phyloP scores from a whole-genome alignment of 768 basidiomycete genomes.

The Crepidotus variabilis region DNA sequence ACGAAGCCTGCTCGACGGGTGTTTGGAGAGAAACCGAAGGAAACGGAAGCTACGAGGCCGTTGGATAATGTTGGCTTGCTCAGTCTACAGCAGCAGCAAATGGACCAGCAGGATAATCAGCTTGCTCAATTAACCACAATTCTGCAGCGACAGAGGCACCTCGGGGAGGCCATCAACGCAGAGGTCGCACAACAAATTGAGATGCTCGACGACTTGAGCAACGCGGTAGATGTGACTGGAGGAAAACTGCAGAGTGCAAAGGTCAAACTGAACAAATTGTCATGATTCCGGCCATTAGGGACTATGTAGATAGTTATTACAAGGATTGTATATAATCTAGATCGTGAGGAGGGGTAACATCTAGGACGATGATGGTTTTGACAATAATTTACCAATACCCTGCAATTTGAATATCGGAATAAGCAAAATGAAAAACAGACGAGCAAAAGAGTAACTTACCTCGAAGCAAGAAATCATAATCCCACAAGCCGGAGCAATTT shows the following conservation, averaged over 20 bases:
- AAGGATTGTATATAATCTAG: too few relatives aligned
- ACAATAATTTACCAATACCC: neutral
- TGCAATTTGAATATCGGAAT: too few relatives aligned
- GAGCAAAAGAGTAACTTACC: neutral
- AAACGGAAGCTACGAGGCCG: slow-evolving; percentile 84
- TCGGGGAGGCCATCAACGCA: slow-evolving; percentile 80
- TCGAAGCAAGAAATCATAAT: slow-evolving; percentile 1
- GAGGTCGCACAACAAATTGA: slow-evolving; percentile 87
- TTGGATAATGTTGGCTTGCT: slow-evolving; percentile 81
- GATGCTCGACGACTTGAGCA: slow-evolving; percentile 73
- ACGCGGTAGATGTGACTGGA: slow-evolving; percentile 74
- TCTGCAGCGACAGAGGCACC: slow-evolving; percentile 77
- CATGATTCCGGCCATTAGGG: slow-evolving; percentile 28
- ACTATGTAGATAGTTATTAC: neutral
- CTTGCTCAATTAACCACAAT: slow-evolving; percentile 78
- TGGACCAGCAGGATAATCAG: slow-evolving; percentile 81
- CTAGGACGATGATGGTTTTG: neutral
- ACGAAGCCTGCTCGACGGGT: slow-evolving; percentile 62
- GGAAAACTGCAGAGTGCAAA: slow-evolving; percentile 77
- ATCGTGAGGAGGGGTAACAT: neutral
- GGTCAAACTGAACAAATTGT: slow-evolving; percentile 78
- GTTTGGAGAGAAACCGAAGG: slow-evolving; percentile 74
- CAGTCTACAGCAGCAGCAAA: slow-evolving; percentile 74
- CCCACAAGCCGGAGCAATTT: slow-evolving; percentile 90
- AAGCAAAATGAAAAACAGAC: too few relatives aligned